These are phyloP conservation scores for Saitoella complicata DNA, from an alignment of 805 yeast species.

Conservation along the genomic window DNA sequence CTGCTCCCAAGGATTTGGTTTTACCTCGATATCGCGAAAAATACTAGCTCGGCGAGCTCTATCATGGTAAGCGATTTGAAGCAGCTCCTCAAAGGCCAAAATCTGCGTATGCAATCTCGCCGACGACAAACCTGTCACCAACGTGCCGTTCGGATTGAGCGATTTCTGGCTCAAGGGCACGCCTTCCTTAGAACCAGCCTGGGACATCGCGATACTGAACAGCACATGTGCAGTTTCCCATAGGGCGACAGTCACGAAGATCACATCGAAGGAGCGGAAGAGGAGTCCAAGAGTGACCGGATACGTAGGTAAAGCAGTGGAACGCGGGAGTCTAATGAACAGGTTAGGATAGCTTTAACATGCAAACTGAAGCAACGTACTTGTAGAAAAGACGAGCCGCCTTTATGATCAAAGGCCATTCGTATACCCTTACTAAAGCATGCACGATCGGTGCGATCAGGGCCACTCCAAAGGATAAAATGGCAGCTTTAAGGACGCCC, in stretches of 20 bases:
- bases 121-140: slow-evolving; percentile 21
- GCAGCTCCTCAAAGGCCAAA: slow-evolving; percentile 25
- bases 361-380: slow-evolving; percentile 1
- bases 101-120: slow-evolving; percentile 7
- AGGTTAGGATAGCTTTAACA: neutral
- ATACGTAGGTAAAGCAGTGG: slow-evolving; percentile 6
- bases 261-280: slow-evolving; percentile 8
- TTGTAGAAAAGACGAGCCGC: slow-evolving; percentile 1
- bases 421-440: slow-evolving; percentile 4
- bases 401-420: slow-evolving; percentile 8
- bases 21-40: slow-evolving; percentile 22
- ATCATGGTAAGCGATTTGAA: slow-evolving; percentile 17
- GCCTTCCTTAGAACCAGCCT: slow-evolving; percentile 23
- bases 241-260: slow-evolving; percentile 6
- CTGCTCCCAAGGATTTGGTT: slow-evolving; percentile 20
- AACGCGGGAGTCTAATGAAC: slow-evolving; percentile 8
- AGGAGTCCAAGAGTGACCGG: slow-evolving; percentile 8
- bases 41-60: slow-evolving; percentile 21
- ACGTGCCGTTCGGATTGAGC: slow-evolving; percentile 22
- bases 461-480: neutral
- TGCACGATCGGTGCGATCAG: slow-evolving; percentile 6
- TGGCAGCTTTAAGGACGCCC: neutral
- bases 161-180: slow-evolving; percentile 17
- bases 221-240: slow-evolving; percentile 16
- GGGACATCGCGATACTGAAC: slow-evolving; percentile 20